Evolutionary conservation across 805 yeast genomes (phyloP), one percentile per base, ranked within the genome.

Genomic region (Yarrowia osloensis): DNA sequence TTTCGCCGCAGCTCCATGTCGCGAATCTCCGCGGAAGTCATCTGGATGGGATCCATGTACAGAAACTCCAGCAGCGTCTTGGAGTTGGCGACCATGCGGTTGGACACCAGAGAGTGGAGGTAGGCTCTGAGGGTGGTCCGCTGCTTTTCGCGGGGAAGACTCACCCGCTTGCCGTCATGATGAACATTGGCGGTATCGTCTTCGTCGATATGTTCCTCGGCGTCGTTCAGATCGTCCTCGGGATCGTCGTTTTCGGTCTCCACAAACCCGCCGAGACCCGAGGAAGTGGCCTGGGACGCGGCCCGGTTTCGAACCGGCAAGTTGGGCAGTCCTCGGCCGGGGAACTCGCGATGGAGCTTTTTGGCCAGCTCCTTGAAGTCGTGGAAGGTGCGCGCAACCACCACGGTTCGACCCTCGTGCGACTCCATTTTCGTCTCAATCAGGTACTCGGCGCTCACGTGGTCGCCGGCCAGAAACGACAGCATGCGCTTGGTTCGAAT

Each of bases 81-180:
- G 44, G 87, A 83, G 61, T 82, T 81, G 0, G 86, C 79, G 0
- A 91, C 81, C 54, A 85, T 88, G 6, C 85, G 81, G 50, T 85
- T 83, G 37, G 82, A 78, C 11, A 84, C 73, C 19, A 93, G 76
- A 1, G 81, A 75, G 31, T 82, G 79, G 57, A 94, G 73, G 72
- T 90, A 94, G 0, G 91, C 90, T 55, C 98, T 81, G 52, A 94
- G 80, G 0, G 96, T 85, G 11, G 91, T 81, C 49, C 98, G 80
- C 71, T 91, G 83, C 70, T 86, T 87, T 75, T 94, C 98, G 31
- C 96, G 82, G 2, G 86, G 84, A 33, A 90, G 79, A 40, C 74
- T 75, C 8, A 69, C 68, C 2, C 24, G 12, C 8, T 44, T 19
- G 1, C 66, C 66, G 17, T 61, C 33, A 3, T 46, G 61, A 8